Percentiles rank a stretch among this genome's conserved stretches.
Conservation (phyloP, 1,139 yeast species). For the Yamadazyma triangularis region DNA sequence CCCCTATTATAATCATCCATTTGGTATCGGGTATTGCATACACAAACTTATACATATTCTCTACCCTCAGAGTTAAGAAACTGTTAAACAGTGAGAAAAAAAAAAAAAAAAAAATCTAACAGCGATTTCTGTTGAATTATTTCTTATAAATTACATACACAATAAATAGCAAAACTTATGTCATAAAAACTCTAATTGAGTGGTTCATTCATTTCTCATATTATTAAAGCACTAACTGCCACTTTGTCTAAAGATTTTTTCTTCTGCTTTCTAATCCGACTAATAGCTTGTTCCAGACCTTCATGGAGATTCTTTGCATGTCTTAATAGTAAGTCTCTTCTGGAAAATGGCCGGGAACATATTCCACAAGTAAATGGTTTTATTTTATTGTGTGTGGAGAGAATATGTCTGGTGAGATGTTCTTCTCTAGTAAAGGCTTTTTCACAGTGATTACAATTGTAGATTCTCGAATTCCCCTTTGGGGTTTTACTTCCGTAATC, state of each 20-base stretch:
- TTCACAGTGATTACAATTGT: constrained; percentile 39
- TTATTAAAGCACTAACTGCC: constrained; percentile 45
- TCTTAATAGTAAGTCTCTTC: constrained; percentile 83
- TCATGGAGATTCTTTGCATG: constrained; percentile 95
- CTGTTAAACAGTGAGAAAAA: neutral
- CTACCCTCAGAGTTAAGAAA: neutral
- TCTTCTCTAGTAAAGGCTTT: constrained; percentile 48
- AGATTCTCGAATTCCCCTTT: constrained; percentile 42
- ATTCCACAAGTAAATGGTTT: constrained; percentile 78
- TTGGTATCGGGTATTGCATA: constrained; percentile 6
- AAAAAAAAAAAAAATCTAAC: no score
- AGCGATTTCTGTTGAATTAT: neutral
- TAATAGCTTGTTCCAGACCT: constrained; percentile 48
- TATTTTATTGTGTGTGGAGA: constrained; percentile 43
- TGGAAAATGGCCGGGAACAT: constrained; percentile 90
- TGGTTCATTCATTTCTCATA: constrained; percentile 11
- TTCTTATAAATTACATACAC: neutral
- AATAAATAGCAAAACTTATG: no score
- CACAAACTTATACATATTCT: constrained; percentile 4
- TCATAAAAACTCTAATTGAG: no score
- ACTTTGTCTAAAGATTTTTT: constrained; percentile 31
- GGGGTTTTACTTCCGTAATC: constrained; percentile 43
- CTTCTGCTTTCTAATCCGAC: constrained; percentile 34
- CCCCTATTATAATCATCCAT: constrained; percentile 10
- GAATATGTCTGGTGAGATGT: constrained; percentile 42